Evolutionary conservation across 2,329 filamentous ascomycete species (phyloP), one percentile per base, ranked within the genome.

Genomic region (Lecanicillium sp.): DNA sequence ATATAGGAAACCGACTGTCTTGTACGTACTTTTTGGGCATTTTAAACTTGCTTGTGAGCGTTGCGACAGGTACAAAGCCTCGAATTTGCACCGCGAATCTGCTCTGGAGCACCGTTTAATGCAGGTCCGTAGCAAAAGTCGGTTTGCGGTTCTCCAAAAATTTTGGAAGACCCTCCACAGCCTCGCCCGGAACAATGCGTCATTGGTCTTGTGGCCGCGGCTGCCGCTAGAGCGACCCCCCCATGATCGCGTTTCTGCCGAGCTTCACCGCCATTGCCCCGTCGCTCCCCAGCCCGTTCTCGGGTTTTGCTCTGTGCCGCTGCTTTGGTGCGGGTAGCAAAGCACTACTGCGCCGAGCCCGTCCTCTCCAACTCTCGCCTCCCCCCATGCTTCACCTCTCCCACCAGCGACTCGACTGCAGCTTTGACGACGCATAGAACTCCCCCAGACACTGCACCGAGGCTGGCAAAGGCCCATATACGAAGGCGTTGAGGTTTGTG

Each of bases 1-100:
- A 22, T 14, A n/a, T 14, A 4, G 3, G 20, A 8, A 25, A n/a
- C n/a, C n/a, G n/a, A n/a, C n/a, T n/a, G n/a, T n/a, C n/a, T n/a
- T n/a, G n/a, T n/a, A 14, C 40, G 36, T 42, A 50, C 48, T 46
- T 37, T 27, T 49, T 49, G 2, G 40, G 43, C 48, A 50, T 50
- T 7, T 15, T 41, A 33, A 14, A 39, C 6, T 25, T 25, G 6
- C 22, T 25, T 25, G 22, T 25, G 22, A 25, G 22, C 22, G 6
- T 25, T n/a, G 6, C 22, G 11, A 25, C 22, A 11, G 11, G 11
- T 11, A 25, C 22, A 25, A 25, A 25, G 11, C 7, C 22, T 25
- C 7, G 22, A 25, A 11, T 25, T 25, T 25, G 22, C 22, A 11
- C 22, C 22, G 22, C 11, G 22, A 30, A 22, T 15, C 4, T 29